A percentile compares a stretch with the other conserved stretches of the same genome.
Conservation (phyloP, 2,329 filamentous ascomycete species). For the Penicillium freii region DNA sequence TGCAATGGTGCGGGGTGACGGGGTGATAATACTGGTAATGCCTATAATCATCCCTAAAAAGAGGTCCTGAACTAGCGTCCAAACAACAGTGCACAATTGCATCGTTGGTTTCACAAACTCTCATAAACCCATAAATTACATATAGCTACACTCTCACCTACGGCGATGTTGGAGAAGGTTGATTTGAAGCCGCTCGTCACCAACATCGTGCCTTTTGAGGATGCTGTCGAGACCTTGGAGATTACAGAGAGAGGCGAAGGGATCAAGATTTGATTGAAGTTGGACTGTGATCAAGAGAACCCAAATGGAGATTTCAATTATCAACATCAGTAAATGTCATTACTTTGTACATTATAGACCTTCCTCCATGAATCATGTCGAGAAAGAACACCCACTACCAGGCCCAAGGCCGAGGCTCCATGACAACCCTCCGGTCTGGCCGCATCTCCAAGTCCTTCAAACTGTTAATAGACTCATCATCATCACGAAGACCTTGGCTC, state of each 20-base stretch:
- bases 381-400: conserved; percentile 5
- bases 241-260: too few relatives aligned
- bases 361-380: not conserved
- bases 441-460: conserved; percentile 21
- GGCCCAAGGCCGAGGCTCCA: conserved; percentile 14
- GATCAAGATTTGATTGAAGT: conserved; percentile 15
- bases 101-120: not conserved
- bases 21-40: too few relatives aligned
- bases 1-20: not conserved
- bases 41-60: not conserved
- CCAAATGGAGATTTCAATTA: not conserved
- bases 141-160: not conserved
- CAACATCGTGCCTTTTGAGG: not conserved
- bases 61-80: too few relatives aligned
- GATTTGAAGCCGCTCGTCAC: too few relatives aligned
- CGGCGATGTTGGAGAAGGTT: too few relatives aligned
- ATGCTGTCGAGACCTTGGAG: too few relatives aligned
- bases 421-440: not conserved
- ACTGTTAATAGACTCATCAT: conserved; percentile 1
- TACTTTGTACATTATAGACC: conserved; percentile 9
- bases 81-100: not conserved
- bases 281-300: conserved; percentile 3
- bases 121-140: too few relatives aligned
- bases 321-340: not conserved
- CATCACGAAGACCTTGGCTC: conserved; percentile 23